These are phyloP conservation scores for Neurospora intermedia DNA, from an alignment of 495 filamentous ascomycete species.

Conservation along the genomic window DNA sequence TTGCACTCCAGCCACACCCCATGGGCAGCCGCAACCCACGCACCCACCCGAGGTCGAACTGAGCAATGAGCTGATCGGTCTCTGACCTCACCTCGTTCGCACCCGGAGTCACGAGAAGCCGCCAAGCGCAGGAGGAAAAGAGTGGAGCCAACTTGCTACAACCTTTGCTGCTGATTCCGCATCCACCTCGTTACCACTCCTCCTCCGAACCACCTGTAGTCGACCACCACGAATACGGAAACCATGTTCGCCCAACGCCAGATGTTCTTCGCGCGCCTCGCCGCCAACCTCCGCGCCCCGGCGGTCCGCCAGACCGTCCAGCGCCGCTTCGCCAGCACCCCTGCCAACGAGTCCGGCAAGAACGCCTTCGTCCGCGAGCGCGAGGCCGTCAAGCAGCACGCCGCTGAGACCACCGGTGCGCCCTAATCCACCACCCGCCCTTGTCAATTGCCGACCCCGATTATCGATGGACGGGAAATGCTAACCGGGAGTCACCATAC, in stretches of 20 bases:
- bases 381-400: slow-evolving; percentile 74
- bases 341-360: slow-evolving; percentile 48
- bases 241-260: slow-evolving; percentile 56
- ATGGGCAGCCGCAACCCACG: neutral
- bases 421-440: slow-evolving; percentile 1
- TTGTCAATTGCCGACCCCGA: neutral
- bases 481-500: slow-evolving; percentile 11
- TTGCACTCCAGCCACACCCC: neutral
- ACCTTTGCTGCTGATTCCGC: neutral
- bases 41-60: slow-evolving; percentile 13
- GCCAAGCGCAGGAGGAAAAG: neutral
- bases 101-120: neutral
- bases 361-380: slow-evolving; percentile 86
- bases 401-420: slow-evolving; percentile 66
- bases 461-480: neutral
- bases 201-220: neutral
- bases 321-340: slow-evolving; percentile 56
- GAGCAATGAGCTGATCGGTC: slow-evolving; percentile 17
- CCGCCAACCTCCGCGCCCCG: slow-evolving; percentile 43
- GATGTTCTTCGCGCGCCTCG: slow-evolving; percentile 48
- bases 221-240: neutral
- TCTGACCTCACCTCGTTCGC: slow-evolving; percentile 14
- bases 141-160: neutral
- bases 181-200: neutral
- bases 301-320: slow-evolving; percentile 48